phyloP scores from a whole-genome alignment of 148 eudicot genomes.

The Rhododendron williamsianum region DNA sequence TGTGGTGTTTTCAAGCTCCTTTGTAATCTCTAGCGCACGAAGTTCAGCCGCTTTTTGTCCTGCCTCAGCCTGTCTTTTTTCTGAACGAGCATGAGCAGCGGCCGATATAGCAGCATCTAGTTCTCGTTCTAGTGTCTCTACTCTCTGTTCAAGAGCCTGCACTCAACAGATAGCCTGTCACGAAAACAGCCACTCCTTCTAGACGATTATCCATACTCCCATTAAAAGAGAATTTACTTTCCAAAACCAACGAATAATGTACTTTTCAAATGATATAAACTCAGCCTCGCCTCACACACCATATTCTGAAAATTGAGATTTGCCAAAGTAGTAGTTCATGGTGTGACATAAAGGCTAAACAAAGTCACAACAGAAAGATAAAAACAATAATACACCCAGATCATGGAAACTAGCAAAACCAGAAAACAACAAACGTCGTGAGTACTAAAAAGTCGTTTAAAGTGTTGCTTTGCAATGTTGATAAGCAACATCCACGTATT shows the following conservation, averaged over 20 bases:
- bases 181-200: background rate
- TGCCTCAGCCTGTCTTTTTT: slow-evolving; percentile 90
- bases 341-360: background rate
- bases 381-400: background rate
- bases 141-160: slow-evolving; percentile 93
- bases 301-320: background rate
- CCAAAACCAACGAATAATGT: background rate
- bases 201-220: background rate
- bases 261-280: background rate
- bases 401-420: background rate
- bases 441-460: background rate
- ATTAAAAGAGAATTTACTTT: background rate
- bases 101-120: slow-evolving; percentile 92
- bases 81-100: slow-evolving; percentile 91
- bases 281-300: background rate
- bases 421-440: background rate
- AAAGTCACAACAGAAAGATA: background rate
- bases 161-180: slow-evolving; percentile 4
- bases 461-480: background rate
- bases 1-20: slow-evolving; percentile 90
- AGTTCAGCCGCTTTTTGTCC: slow-evolving; percentile 86
- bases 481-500: background rate
- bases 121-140: slow-evolving; percentile 80
- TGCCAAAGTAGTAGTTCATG: background rate
- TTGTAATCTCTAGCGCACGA: slow-evolving; percentile 69